Base-by-base conservation (phyloP, 345 rosid genomes). In the Syzygium aromaticum region DNA sequence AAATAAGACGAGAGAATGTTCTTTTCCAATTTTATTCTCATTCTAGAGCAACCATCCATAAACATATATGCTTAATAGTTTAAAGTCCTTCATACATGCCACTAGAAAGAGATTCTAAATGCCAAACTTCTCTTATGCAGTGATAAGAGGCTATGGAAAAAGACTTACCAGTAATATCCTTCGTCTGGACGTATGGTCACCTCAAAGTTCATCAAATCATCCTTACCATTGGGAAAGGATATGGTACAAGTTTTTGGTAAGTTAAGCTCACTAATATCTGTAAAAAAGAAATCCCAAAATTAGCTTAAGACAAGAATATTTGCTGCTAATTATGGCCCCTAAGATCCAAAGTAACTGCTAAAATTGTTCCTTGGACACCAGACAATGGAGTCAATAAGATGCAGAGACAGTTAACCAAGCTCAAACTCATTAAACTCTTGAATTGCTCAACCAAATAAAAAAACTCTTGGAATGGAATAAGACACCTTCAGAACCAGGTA, bases 121-220 rank as follows among this genome's bases (percentile, higher is more conserved):
- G 61, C 61, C 61, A 56, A 56, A 56, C 11, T 23, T 56, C n/a
- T 56, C 61, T 56, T 23, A 56, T 23, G 61, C n/a, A 56, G 11
- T 86, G 13, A 49, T 30, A 22, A 61, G 54, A 61, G 54, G 22
- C 57, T 49, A 56, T 61, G 88, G 85, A 64, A 73, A 30, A 84
- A 87, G n/a, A 89, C 95, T 90, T 90, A 96, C 98, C 86, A 88
- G 87, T 96, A 96, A 86, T 94, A 95, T 84, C 99, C 99, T 89
- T 95, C 98, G 89, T 95, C 98, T 0, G 99, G 98, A 85, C 92
- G 92, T 77, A 95, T 94, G 85, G 95, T 91, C 51, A 97, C 96
- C 92, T 93, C 95, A 86, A 96, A 96, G 85, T 94, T 92, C 99
- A 95, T 95, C 90, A 95, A 90, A 84, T 95, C 95, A 90, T 96